These are phyloP conservation scores for Fusarium marasasianum DNA, from an alignment of 2,329 filamentous ascomycete species.

Conservation along the genomic window DNA sequence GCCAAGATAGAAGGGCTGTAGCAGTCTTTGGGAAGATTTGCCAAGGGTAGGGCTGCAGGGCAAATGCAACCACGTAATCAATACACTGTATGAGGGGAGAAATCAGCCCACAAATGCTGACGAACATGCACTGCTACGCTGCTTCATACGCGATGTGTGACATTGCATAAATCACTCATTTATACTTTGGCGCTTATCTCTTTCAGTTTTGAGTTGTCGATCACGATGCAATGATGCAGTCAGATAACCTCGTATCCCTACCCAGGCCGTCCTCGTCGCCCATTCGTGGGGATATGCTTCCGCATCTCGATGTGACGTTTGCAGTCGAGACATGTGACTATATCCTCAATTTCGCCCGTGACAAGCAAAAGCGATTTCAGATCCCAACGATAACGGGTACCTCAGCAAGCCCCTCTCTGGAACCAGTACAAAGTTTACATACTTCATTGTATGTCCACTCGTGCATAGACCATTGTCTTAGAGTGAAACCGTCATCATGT, in stretches of 20 bases:
- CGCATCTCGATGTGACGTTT: neutral
- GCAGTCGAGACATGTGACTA: neutral
- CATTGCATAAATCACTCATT: neutral
- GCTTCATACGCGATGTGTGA: neutral
- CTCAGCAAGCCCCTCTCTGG: neutral
- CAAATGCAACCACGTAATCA: neutral
- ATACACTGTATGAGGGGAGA: neutral
- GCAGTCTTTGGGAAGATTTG: neutral
- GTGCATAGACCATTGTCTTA: too few relatives aligned
- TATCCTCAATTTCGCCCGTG: neutral
- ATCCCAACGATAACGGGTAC: neutral
- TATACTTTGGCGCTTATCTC: neutral
- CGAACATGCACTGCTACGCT: neutral
- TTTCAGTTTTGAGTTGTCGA: neutral
- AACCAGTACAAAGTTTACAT: neutral
- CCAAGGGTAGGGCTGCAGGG: neutral
- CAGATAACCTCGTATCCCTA: neutral
- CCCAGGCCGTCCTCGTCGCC: accelerated
- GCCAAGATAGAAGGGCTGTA: neutral
- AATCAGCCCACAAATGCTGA: neutral
- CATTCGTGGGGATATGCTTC: neutral
- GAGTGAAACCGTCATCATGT: neutral
- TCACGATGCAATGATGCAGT: neutral
- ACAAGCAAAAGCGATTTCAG: too few relatives aligned
- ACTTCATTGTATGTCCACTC: neutral